Conservation (phyloP, 495 filamentous ascomycete species). For the Letharia lupina region DNA sequence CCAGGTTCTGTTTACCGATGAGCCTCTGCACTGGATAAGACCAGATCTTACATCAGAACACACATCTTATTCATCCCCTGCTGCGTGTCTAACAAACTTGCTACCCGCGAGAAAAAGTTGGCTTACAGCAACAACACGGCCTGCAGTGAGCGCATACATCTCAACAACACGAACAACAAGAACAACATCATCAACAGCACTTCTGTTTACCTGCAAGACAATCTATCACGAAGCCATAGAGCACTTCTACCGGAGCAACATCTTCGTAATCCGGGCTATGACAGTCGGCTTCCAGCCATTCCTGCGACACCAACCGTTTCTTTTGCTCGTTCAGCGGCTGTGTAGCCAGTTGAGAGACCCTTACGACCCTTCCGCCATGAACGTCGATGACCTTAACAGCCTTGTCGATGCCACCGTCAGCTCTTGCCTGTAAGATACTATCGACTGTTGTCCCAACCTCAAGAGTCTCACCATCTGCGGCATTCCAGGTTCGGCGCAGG, state of each 20-base stretch:
- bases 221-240: background rate
- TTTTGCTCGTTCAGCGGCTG: background rate
- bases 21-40: background rate
- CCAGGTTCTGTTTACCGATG: background rate
- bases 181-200: background rate
- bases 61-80: background rate
- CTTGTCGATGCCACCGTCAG: background rate
- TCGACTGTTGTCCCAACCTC: background rate
- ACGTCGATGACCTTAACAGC: background rate
- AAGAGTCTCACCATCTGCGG: background rate
- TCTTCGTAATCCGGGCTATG: conserved; percentile 5
- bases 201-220: background rate
- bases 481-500: background rate
- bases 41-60: background rate
- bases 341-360: background rate
- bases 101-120: background rate
- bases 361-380: background rate
- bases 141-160: background rate
- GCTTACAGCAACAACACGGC: background rate
- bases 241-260: background rate
- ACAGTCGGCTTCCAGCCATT: background rate
- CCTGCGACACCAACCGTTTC: background rate
- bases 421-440: background rate
- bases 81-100: background rate
- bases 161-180: background rate